phyloP scores from a whole-genome alignment of 257 asterid genomes.

The Thymus quinquecostatus region DNA sequence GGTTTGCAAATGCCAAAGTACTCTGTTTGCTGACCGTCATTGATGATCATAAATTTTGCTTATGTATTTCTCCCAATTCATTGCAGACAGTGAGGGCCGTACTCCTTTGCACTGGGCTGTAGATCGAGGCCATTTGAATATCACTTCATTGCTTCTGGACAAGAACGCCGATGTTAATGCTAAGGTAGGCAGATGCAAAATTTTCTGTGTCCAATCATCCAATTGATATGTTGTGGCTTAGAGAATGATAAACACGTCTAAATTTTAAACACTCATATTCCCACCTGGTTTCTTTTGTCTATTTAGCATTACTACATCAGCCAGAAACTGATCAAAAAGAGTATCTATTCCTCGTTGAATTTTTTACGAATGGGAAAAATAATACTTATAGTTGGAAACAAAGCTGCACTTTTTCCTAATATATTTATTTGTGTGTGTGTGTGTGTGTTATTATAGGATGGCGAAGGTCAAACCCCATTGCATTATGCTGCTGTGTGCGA shows the following conservation, averaged over 20 bases:
- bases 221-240: not conserved
- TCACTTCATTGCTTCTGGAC: constrained; percentile 64
- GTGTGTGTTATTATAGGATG: too few relatives aligned
- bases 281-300: not conserved
- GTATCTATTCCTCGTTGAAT: not conserved
- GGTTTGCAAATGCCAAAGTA: constrained; percentile 52
- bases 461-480: constrained; percentile 88
- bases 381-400: not conserved
- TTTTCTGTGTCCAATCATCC: constrained; percentile 4
- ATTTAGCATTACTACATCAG: not conserved
- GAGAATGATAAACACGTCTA: not conserved
- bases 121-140: constrained; percentile 87
- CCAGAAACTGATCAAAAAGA: not conserved
- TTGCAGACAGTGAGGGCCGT: constrained; percentile 96
- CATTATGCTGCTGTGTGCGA: constrained; percentile 97
- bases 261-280: too few relatives aligned
- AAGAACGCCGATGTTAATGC: constrained; percentile 79
- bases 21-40: not conserved
- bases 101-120: constrained; percentile 99
- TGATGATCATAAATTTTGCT: not conserved
- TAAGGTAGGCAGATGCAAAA: constrained; percentile 52
- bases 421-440: too few relatives aligned
- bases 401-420: not conserved
- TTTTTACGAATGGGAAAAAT: not conserved
- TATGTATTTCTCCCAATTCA: constrained; percentile 27